Evolutionary conservation across 805 yeast genomes (phyloP).

Genomic region (Wickerhamiella brachini): DNA sequence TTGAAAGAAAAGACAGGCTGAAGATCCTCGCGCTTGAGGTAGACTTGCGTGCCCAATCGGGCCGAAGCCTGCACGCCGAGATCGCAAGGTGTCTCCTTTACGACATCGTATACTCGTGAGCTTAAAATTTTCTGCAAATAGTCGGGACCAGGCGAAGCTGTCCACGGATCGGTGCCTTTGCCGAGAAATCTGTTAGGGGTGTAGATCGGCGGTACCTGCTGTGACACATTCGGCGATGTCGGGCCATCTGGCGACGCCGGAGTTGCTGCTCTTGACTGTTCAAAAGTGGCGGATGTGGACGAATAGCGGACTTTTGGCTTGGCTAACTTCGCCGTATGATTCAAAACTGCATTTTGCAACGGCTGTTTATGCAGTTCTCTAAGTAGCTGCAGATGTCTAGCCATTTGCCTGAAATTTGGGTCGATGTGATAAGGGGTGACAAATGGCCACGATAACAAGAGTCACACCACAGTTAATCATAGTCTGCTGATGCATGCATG

Average conservation of each 20-base stretch:
- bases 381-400: neutral
- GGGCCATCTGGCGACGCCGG: neutral
- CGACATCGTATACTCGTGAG: slow-evolving; percentile 88
- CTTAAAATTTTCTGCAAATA: slow-evolving; percentile 82
- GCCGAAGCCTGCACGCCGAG: slow-evolving; percentile 62
- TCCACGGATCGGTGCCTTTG: slow-evolving; percentile 1
- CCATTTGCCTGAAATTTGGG: neutral
- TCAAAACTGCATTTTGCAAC: neutral
- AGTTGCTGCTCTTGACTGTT: neutral
- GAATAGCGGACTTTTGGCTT: neutral
- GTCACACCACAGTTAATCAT: neutral
- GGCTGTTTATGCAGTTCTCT: neutral
- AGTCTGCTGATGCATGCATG: neutral
- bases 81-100: slow-evolving; percentile 77
- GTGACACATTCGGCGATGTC: neutral
- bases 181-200: neutral
- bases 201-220: neutral
- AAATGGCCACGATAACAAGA: neutral
- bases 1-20: slow-evolving; percentile 93
- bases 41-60: slow-evolving; percentile 59
- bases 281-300: neutral
- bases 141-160: slow-evolving; percentile 57
- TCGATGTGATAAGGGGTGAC: neutral
- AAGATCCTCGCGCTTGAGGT: slow-evolving; percentile 81
- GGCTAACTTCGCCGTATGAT: neutral